Evolutionary conservation across 345 rosid genomes (phyloP), one percentile per base, ranked within the genome.

Genomic region (Triadica sebifera): DNA sequence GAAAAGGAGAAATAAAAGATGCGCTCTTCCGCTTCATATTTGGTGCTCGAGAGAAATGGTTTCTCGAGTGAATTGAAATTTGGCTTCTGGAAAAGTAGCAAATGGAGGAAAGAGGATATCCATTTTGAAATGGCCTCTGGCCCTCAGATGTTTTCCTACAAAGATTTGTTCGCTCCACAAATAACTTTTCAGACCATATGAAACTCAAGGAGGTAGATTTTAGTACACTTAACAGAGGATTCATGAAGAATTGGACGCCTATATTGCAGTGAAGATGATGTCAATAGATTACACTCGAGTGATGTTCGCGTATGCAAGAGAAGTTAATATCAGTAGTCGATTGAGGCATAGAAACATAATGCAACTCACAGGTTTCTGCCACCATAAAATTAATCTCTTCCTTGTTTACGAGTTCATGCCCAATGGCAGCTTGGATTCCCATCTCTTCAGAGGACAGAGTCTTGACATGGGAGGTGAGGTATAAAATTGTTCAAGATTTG

Each of bases 381-480:
- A 62, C 37, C 20, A 62, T 16, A 62, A 38, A 37, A 15, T 37
- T n/a, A n/a, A n/a, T n/a, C n/a, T n/a, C n/a, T n/a, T n/a, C n/a
- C n/a, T n/a, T n/a, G n/a, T n/a, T n/a, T 37, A 62, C 19, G 66
- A 62, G 66, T 17, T 62, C 41, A 38, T 62, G 66, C 43, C 66
- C 0, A 62, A 62, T 62, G 66, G 46, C 3, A 62, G 46, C 66
- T 41, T 62, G 19, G 46, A 62, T 37, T 34, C 46, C 15, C 61
- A 57, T 24, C 61, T 57, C 6, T 57, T 9, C 6, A n/a, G 15
- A 37, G n/a, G 8, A 62, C 2, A 38, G 46, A n/a, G 37, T 15
- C 8, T 17, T 62, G 66, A 62, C 8, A 34, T 62, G 66, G 66
- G 66, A 62, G 9, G 9, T 34, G 11, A 62, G 66, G 46, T 62